A percentile compares a stretch with the other conserved stretches of the same genome.
Evolutionary conservation across 495 filamentous ascomycete species (phyloP).

Genomic region (Lophiostoma macrostomum): DNA sequence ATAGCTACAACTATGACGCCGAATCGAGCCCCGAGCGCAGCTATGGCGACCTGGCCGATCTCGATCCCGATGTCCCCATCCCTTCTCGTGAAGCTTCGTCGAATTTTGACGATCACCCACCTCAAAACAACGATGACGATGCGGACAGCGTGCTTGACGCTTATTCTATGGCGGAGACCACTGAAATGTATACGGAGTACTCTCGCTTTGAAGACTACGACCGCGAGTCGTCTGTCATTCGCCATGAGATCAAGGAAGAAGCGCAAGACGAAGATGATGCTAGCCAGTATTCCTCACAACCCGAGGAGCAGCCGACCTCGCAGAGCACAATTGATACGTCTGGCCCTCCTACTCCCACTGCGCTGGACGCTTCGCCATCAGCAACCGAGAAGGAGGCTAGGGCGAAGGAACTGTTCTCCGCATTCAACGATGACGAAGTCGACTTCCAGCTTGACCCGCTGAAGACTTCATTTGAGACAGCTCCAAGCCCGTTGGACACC

Average conservation of each 20-base stretch:
- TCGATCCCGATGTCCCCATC: constrained; percentile 84
- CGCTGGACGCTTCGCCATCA: constrained; percentile 10
- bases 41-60: constrained; percentile 43
- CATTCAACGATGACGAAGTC: constrained; percentile 43
- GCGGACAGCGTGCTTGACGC: constrained; percentile 56
- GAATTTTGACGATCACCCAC: constrained; percentile 52
- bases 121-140: constrained; percentile 67
- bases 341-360: constrained; percentile 36
- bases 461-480: constrained; percentile 43
- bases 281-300: constrained; percentile 40
- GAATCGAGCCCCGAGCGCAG: constrained; percentile 49
- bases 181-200: constrained; percentile 54
- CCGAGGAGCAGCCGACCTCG: constrained; percentile 25
- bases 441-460: constrained; percentile 36
- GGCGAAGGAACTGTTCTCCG: constrained; percentile 27
- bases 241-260: constrained; percentile 31
- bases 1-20: constrained; percentile 32
- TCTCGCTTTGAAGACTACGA: constrained; percentile 38
- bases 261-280: constrained; percentile 37
- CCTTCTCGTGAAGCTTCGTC: constrained; percentile 62
- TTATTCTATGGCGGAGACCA: constrained; percentile 68
- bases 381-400: constrained; percentile 11
- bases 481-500: constrained; percentile 34
- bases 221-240: constrained; percentile 41
- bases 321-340: constrained; percentile 31